Base-by-base conservation (phyloP, 768 basidiomycete genomes). In the Suillus weaverae region DNA sequence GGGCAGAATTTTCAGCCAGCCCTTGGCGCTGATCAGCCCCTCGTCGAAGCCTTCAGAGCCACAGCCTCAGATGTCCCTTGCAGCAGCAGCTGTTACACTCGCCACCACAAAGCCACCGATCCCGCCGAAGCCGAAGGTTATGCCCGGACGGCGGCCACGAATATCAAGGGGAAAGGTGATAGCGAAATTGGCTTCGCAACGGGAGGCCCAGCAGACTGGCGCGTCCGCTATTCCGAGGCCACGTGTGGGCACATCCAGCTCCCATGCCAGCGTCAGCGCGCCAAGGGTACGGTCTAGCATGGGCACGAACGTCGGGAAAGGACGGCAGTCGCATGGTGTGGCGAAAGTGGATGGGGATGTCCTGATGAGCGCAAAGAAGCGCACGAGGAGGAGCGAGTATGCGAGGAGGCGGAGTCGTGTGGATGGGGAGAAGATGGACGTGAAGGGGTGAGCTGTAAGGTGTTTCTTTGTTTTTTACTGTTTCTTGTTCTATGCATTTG, bases 141-240 rank as follows among this genome's bases (percentile, higher is more conserved):
- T 77, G 22, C 68, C 80, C 33, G 81, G 83, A 10, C 84, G 89
- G 63, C 88, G 86, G 72, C 92, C 92, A 5, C 85, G 91, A 9
- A 91, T 94, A 67, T 94, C 92, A 50, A 85, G 92, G 44, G 91
- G 90, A 33, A 89, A 88, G 66, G 90, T 94, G 46, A 91, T 93
- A 53, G 89, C 91, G 0, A 85, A 83, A 69, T 78, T 93, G 41
- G 89, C 88, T 1, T 89, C 89, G 16, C 89, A 93, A 74, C 86
- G 92, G 7, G 85, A 83, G 16, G 74, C 73, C 11, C 75, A 71
- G 64, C 68, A 76, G 8, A 59, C 74, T 33, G 64, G 73, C 55
- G 72, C 71, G 10, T 70, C 67, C 10, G 62, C 65, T 18, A 30
- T 41, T 2, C 46, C 53, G 10, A 68, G 62, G 50, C 66, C 39